Percentiles rank a stretch among this genome's conserved stretches.
Conservation (phyloP, 176 grass and related monocot species). For the Cocos nucifera region DNA sequence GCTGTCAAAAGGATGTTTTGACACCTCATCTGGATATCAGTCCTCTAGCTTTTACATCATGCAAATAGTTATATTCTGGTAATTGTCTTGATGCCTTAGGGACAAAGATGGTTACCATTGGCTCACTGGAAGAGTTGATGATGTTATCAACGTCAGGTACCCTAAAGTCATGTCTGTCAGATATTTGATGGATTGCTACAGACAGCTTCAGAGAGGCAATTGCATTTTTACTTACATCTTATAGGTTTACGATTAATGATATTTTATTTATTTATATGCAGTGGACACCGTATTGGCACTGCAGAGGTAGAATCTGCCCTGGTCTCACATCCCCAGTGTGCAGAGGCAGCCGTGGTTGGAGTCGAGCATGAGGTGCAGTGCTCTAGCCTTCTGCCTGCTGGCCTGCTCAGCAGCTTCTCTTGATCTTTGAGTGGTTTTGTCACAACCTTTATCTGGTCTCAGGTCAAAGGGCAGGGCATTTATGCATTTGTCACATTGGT, state of each 20-base stretch:
- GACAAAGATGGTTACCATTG: constrained; percentile 92
- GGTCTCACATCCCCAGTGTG: constrained; percentile 87
- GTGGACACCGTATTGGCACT: constrained; percentile 91
- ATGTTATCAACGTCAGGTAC: constrained; percentile 98
- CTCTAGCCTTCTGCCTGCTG: background rate
- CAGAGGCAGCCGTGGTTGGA: constrained; percentile 90
- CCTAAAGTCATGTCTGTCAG: constrained; percentile 1
- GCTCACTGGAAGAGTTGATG: constrained; percentile 96
- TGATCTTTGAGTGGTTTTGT: background rate
- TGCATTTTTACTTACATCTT: too few relatives aligned
- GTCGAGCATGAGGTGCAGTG: constrained; percentile 85
- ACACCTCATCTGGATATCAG: too few relatives aligned
- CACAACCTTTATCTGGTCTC: constrained; percentile 13
- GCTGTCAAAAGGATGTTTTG: too few relatives aligned
- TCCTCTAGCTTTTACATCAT: too few relatives aligned
- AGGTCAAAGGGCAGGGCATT: constrained; percentile 97
- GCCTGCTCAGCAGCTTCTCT: background rate
- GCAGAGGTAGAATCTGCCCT: constrained; percentile 94
- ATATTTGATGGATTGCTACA: background rate
- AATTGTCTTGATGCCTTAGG: constrained; percentile 40
- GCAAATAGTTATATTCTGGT: background rate
- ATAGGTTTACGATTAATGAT: too few relatives aligned
- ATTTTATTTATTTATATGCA: constrained; percentile 27
- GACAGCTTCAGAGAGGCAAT: too few relatives aligned
- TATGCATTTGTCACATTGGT: constrained; percentile 93